Percentiles rank a stretch among this genome's conserved stretches.
These are phyloP conservation scores for Zygosaccharomyces pseudobailii DNA, from an alignment of 1,139 yeast species.

Conservation along the genomic window DNA sequence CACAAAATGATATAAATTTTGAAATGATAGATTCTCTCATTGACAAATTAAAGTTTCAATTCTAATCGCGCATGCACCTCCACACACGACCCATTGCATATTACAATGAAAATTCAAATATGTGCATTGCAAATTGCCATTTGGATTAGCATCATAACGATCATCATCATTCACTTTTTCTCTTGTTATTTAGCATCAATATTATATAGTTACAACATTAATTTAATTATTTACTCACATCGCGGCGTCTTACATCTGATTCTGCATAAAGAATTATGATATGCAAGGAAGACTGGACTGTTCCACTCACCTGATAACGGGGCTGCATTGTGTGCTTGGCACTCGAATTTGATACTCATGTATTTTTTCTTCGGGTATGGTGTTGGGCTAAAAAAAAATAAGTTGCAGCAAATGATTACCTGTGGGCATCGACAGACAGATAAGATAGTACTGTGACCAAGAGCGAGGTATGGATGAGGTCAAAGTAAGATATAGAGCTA, in stretches of 20 bases:
- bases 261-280: background rate
- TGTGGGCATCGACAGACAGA: background rate
- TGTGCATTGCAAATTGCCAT: background rate
- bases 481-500: slow-evolving; percentile 11
- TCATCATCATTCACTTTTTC: background rate
- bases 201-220: background rate
- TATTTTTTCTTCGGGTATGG: no score
- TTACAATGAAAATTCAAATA: background rate
- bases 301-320: no score
- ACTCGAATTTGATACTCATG: no score
- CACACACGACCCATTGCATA: background rate
- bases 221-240: background rate
- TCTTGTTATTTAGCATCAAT: background rate
- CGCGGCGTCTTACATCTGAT: background rate
- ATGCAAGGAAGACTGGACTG: no score
- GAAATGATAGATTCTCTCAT: slow-evolving; percentile 70
- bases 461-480: background rate
- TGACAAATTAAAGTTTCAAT: slow-evolving; percentile 39
- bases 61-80: slow-evolving; percentile 12
- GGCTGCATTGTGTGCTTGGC: no score
- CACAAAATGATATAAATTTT: slow-evolving; percentile 67
- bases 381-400: background rate
- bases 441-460: background rate
- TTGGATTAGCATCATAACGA: background rate
- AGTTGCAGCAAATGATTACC: background rate